Evolutionary conservation across 768 basidiomycete genomes (phyloP).

Genomic region (Terana coerulea): DNA sequence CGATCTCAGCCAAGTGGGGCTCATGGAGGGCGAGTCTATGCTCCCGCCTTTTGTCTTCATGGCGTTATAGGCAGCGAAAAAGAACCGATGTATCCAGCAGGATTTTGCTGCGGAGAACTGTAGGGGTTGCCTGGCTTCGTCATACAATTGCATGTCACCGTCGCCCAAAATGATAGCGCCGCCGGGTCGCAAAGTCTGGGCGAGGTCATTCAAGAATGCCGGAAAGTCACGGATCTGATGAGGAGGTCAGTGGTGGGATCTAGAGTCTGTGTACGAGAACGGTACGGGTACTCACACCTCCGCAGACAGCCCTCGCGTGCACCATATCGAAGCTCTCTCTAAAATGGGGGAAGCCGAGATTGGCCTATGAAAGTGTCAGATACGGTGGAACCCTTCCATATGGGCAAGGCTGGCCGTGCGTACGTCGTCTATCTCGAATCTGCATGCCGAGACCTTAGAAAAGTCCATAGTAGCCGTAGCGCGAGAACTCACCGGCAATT

Average conservation of each 20-base stretch:
- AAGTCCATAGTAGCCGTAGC: background rate
- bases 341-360: constrained; percentile 32
- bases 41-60: constrained; percentile 29
- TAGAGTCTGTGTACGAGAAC: background rate
- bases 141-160: constrained; percentile 31
- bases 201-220: constrained; percentile 24
- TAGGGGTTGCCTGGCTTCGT: constrained; percentile 24
- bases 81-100: constrained; percentile 27
- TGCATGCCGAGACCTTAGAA: constrained; percentile 7
- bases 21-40: constrained; percentile 24
- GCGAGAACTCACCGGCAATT: constrained; percentile 28
- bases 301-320: constrained; percentile 27
- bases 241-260: background rate
- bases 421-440: constrained; percentile 35
- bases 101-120: constrained; percentile 22
- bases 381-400: background rate
- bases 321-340: constrained; percentile 28
- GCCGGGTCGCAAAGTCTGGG: constrained; percentile 25
- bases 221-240: constrained; percentile 29
- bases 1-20: constrained; percentile 25
- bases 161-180: constrained; percentile 29
- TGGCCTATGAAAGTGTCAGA: constrained; percentile 21
- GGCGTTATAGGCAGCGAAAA: constrained; percentile 29
- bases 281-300: constrained; percentile 23
- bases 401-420: constrained; percentile 2